Evolutionary conservation across 768 basidiomycete genomes (phyloP).

Genomic region (Russula vinacea): DNA sequence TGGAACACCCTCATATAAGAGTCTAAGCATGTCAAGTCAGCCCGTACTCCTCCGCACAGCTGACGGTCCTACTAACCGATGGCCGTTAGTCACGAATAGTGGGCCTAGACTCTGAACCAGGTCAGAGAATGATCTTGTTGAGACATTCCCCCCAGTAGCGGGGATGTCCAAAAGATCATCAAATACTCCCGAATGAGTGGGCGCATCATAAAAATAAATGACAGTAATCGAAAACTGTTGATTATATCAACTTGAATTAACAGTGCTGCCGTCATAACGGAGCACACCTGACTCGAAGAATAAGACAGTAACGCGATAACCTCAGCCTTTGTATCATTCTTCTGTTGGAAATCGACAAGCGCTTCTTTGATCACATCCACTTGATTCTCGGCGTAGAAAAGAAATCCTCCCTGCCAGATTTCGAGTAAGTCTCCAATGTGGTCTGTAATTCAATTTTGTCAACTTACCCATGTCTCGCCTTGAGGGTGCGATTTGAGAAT

Average conservation of each 20-base stretch:
- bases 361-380: neutral
- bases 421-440: neutral
- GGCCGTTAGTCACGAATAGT: too few species aligned
- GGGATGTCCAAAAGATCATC: constrained; percentile 28
- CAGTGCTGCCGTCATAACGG: too few species aligned
- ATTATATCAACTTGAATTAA: neutral
- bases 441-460: neutral
- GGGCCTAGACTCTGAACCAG: neutral
- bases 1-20: neutral
- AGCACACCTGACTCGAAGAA: neutral
- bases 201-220: constrained; percentile 28
- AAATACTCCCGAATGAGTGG: constrained; percentile 24
- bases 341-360: constrained; percentile 5
- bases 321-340: constrained; percentile 5
- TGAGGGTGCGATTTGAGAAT: constrained; percentile 29
- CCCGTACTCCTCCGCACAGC: neutral
- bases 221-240: neutral
- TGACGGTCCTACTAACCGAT: neutral
- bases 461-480: constrained; percentile 33
- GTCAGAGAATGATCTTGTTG: constrained; percentile 11
- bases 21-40: neutral
- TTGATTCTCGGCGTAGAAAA: neutral
- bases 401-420: neutral
- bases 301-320: neutral
- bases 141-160: neutral